Evolutionary conservation across 306 rosid species (phyloP).

Genomic region (Vigna reflexopilosa): DNA sequence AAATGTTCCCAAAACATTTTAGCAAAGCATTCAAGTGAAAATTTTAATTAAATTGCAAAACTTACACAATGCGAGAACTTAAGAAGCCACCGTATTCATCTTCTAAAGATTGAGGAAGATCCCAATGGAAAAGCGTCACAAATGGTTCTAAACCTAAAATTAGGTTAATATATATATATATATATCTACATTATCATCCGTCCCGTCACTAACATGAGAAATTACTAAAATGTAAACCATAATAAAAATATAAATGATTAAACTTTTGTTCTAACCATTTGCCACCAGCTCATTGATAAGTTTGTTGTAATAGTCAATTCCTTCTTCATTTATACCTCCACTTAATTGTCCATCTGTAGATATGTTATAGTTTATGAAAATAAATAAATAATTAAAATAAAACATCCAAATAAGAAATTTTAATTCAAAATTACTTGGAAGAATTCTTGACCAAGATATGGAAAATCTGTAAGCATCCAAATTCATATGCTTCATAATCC

Average conservation of each 20-base stretch:
- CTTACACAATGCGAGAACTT: constrained; percentile 54
- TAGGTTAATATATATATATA: neutral
- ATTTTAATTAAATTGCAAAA: neutral
- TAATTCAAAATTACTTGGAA: constrained; percentile 57
- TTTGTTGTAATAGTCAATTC: constrained; percentile 62
- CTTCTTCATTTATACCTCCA: constrained; percentile 65
- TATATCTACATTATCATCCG: neutral
- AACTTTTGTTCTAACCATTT: constrained; percentile 47
- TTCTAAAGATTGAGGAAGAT: constrained; percentile 66
- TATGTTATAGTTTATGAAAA: neutral
- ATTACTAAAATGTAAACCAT: neutral
- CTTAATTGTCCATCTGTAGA: constrained; percentile 56
- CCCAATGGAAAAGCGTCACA: constrained; percentile 74
- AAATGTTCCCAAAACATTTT: neutral
- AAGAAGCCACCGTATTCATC: constrained; percentile 67
- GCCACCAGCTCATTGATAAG: constrained; percentile 59
- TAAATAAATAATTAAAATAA: neutral
- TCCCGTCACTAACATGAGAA: neutral
- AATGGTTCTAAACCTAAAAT: constrained; percentile 55
- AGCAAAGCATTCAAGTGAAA: neutral
- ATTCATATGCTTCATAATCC: constrained; percentile 62
- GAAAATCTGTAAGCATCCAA: constrained; percentile 74
- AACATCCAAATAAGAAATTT: neutral
- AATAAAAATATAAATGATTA: neutral
- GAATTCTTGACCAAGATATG: constrained; percentile 74